These are phyloP conservation scores for Fusarium penzigii DNA, from an alignment of 2,329 filamentous ascomycete genomes.

Conservation along the genomic window DNA sequence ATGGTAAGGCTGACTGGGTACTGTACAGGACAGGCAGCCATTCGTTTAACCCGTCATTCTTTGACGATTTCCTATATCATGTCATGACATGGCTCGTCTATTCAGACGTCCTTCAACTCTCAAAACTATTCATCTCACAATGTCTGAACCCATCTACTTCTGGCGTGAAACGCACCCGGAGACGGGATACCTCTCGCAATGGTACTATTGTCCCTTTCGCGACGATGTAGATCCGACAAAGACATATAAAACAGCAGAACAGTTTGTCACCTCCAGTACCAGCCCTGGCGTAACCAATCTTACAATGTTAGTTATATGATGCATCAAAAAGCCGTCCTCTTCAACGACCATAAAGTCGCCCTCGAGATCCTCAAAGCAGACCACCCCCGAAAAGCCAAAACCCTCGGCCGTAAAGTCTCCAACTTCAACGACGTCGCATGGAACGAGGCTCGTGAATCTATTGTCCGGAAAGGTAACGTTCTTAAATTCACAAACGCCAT, in stretches of 20 bases:
- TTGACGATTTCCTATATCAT: too few species aligned
- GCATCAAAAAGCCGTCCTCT: conserved; percentile 54
- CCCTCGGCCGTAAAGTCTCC: conserved; percentile 55
- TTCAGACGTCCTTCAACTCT: background rate
- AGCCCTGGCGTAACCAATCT: background rate
- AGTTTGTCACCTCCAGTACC: conserved; percentile 36
- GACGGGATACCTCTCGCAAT: conserved; percentile 63
- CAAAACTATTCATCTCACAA: background rate
- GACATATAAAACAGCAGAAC: conserved; percentile 53
- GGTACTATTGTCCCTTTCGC: conserved; percentile 55
- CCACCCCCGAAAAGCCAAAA: conserved; percentile 50
- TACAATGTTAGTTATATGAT: conserved; percentile 50
- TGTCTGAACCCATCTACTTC: conserved; percentile 42
- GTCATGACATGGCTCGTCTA: too few species aligned
- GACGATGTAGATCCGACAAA: conserved; percentile 37
- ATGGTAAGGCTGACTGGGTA: too few species aligned
- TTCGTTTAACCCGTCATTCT: too few species aligned
- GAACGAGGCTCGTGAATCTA: conserved; percentile 49
- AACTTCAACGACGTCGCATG: conserved; percentile 54
- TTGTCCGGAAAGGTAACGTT: conserved; percentile 60
- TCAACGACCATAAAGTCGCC: conserved; percentile 46
- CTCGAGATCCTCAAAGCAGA: conserved; percentile 48
- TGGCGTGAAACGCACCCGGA: conserved; percentile 48
- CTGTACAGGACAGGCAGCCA: too few species aligned
- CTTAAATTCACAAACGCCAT: conserved; percentile 58